phyloP scores from a whole-genome alignment of 2,329 filamentous ascomycete genomes.

The Lecanosticta acicola region DNA sequence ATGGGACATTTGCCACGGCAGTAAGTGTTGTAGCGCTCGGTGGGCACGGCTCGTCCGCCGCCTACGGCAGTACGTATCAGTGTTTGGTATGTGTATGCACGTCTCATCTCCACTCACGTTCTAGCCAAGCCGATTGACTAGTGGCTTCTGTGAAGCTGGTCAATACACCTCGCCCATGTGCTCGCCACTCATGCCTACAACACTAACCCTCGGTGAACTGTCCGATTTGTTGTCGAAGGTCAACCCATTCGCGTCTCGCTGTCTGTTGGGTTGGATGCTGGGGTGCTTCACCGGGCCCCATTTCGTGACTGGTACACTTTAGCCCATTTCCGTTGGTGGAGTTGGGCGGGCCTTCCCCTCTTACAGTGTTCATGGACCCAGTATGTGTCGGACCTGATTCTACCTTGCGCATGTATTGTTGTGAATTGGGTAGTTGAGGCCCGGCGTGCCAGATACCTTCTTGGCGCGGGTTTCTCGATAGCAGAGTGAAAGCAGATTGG shows the following conservation, averaged over 20 bases:
- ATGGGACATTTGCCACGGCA: slow-evolving; percentile 17
- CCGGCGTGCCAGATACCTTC: slow-evolving; percentile 33
- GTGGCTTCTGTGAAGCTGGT: slow-evolving; percentile 9
- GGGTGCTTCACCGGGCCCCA: slow-evolving; percentile 12
- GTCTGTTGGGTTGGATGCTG: background rate
- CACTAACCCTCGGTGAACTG: slow-evolving; percentile 15
- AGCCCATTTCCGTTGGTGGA: slow-evolving; percentile 9
- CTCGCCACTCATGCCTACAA: background rate
- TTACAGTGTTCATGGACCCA: slow-evolving; percentile 17
- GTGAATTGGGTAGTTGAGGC: slow-evolving; percentile 24
- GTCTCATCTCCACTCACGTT: slow-evolving; percentile 10
- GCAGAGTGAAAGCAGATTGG: slow-evolving; percentile 30
- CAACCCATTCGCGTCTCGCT: slow-evolving; percentile 12
- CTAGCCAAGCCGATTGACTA: slow-evolving; percentile 16
- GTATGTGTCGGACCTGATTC: slow-evolving; percentile 14
- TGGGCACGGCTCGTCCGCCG: slow-evolving; percentile 10
- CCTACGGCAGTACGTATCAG: too few relatives aligned
- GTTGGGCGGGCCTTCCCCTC: slow-evolving; percentile 15
- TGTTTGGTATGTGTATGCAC: too few relatives aligned
- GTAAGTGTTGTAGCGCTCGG: slow-evolving; percentile 14
- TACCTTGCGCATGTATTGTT: slow-evolving; percentile 22
- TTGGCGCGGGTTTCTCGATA: slow-evolving; percentile 30
- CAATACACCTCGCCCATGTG: background rate
- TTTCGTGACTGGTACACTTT: slow-evolving; percentile 20
- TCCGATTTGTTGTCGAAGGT: slow-evolving; percentile 13